Evolutionary conservation across 2,329 filamentous ascomycete genomes (phyloP), one percentile per base, ranked within the genome.

Genomic region (Lojkania enalia): DNA sequence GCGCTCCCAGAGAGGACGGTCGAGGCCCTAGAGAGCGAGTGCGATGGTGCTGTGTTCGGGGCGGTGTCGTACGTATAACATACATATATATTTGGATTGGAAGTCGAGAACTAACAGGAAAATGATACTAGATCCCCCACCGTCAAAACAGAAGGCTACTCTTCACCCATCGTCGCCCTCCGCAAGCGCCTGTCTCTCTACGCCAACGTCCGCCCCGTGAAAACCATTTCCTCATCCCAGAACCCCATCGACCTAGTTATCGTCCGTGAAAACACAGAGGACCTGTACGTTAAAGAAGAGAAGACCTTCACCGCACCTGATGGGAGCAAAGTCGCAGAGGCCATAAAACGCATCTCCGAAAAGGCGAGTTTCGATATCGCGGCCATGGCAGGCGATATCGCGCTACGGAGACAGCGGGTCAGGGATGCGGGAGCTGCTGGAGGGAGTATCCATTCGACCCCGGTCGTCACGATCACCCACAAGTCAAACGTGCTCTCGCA

Each of bases 211-310:
- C 88, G 94, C 27, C 92, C 92, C 42, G 94, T 97, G 71, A 96
- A 96, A 78, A 87, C 87, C 35, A 83, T 89, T 52, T 66, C 77
- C 51, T 86, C 83, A 23, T 80, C 82, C 42, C 70, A 72, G 7
- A 68, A 69, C 38, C 86, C 87, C 52, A 90, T 96, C 65, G 94
- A 99, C 75, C 86, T 99, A 71, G 94, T 99, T 64, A 99, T 97
- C 63, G 94, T 97, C 43, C 88, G 94, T 55, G 94, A 99, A 75
- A 99, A 99, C 78, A 99, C 94, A 21, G 94, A 99, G 77, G 94
- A 99, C 71, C 81, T 99, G 30, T 96, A 96, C 74, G 92, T 99
- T 61, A 97, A 97, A 77, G 88, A 97, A 71, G 94, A 99, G 77
- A 86, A 79, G 71, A 96, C 90, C 16, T 86, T 83, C 68, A 82